Evolutionary conservation across 2,329 filamentous ascomycete species (phyloP), one percentile per base, ranked within the genome.

Genomic region (Sporothrix brasiliensis): DNA sequence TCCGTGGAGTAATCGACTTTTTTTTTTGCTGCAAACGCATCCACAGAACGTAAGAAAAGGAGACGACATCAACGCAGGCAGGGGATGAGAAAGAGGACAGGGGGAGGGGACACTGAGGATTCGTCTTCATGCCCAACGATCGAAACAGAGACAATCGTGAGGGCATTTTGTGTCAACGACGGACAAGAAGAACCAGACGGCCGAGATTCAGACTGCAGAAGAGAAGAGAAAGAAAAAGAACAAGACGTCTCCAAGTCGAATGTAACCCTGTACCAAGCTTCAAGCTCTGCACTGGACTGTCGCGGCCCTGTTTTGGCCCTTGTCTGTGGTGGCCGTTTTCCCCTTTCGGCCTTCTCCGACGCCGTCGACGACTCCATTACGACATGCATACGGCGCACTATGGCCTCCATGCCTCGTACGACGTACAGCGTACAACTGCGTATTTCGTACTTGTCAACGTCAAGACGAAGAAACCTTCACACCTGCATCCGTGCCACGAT

Each of bases 1-100:
- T 14, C 16, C 52, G n/a, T 58, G 54, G 10, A 24, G 24, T n/a
- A n/a, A n/a, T 24, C 24, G 24, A 4, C 3, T 30, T 30, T 30
- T 30, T 30, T 44, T 11, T 30, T 1, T 21, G 30, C n/a, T 24
- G 44, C 27, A 30, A 58, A 30, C 16, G 50, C 6, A 34, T 34
- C 52, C 21, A 10, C 10, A n/a, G 30, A 58, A 58, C 0, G 30
- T n/a, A 39, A 41, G 27, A 39, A 58, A 3, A 58, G 10, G 21
- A 41, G 56, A 60, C 56, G 56, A 60, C 56, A 41, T 60, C 56
- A 34, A n/a, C n/a, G n/a, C n/a, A n/a, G n/a, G n/a, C n/a, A n/a
- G n/a, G n/a, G n/a, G n/a, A n/a, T n/a, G n/a, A n/a, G n/a, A n/a
- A n/a, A n/a, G n/a, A n/a, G n/a, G n/a, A n/a, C 49, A 50, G 34